These are phyloP conservation scores for Amoebophrya sp. DNA, from an alignment of 169 alveolate species.

Conservation along the genomic window DNA sequence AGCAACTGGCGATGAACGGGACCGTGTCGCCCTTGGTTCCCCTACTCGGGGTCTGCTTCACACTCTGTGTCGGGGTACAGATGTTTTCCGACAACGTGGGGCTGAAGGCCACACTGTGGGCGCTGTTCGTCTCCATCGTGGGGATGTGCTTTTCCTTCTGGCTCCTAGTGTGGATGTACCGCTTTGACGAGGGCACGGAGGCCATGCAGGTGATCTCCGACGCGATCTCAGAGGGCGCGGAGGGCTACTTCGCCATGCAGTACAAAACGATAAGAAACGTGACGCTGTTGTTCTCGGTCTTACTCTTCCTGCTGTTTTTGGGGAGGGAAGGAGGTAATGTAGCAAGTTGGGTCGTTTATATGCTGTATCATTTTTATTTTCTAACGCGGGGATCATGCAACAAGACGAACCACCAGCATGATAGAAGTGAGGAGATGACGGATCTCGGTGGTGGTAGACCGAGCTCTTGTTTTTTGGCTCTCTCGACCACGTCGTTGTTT, in stretches of 20 bases:
- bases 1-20: no score
- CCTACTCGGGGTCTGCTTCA: no score
- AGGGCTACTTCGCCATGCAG: constrained; percentile 73
- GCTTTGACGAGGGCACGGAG: constrained; percentile 33
- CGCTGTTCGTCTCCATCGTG: background rate
- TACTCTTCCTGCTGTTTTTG: constrained; percentile 55
- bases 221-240: constrained; percentile 72
- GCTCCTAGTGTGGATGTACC: constrained; percentile 28
- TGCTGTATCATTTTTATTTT: no score
- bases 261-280: constrained; percentile 65
- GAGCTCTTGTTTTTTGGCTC: no score
- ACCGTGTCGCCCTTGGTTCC: no score
- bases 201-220: constrained; percentile 55
- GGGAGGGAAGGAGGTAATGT: constrained; percentile 28
- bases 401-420: no score
- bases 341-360: no score
- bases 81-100: constrained; percentile 1
- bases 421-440: no score
- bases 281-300: constrained; percentile 54
- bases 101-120: background rate
- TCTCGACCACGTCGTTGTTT: no score
- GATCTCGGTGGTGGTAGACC: no score
- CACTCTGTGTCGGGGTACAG: background rate
- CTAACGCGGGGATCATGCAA: no score
- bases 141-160: constrained; percentile 24